Evolutionary conservation across 139 green algal genomes (phyloP).

Genomic region (Auxenochlorella pyrenoidosa): DNA sequence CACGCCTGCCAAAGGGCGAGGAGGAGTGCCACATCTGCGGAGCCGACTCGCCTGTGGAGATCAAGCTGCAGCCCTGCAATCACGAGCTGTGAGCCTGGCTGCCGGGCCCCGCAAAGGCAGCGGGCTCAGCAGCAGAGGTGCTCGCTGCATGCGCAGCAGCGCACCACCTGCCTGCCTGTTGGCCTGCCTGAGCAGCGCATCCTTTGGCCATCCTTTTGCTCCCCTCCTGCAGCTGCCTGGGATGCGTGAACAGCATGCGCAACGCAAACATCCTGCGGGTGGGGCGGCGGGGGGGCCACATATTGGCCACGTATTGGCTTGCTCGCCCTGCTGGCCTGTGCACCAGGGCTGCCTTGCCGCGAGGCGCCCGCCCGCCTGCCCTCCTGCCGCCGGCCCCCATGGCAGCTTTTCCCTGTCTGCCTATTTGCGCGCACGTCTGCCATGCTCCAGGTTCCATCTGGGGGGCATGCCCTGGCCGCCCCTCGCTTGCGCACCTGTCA

Average conservation of each 20-base stretch:
- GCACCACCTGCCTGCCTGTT: no score
- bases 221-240: conserved; percentile 21
- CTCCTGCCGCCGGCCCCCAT: no score
- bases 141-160: no score
- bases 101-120: no score
- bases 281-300: no score
- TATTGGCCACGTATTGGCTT: not conserved
- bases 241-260: conserved; percentile 28
- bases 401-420: no score
- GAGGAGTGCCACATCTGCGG: conserved; percentile 28
- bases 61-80: conserved; percentile 31
- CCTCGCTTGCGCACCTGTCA: no score
- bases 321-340: not conserved
- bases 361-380: no score
- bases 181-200: no score
- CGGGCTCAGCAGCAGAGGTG: no score
- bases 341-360: not conserved
- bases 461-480: no score
- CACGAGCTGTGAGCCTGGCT: not conserved
- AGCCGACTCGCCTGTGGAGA: not conserved
- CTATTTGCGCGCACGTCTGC: not conserved
- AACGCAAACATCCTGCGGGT: conserved; percentile 44
- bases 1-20: conserved; percentile 3
- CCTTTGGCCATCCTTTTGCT: no score
- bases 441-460: not conserved